These are phyloP conservation scores for Plasmodium chabaudi DNA, from an alignment of 169 alveolate species.

Conservation along the genomic window DNA sequence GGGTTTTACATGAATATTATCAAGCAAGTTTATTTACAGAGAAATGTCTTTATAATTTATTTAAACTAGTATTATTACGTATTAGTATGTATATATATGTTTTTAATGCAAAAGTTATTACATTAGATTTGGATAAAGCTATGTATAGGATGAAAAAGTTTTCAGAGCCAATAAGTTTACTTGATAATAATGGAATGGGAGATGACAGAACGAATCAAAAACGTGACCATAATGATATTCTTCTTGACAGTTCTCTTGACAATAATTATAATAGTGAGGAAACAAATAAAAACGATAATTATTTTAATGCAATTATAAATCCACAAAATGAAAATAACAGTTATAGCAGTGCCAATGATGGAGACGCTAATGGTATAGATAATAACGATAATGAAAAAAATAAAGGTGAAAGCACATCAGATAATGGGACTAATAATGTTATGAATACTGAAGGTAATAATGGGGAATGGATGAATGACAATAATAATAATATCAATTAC, in stretches of 20 bases:
- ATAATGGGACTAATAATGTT: slow-evolving; percentile 28
- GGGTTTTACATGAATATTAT: slow-evolving; percentile 68
- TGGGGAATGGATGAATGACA: not conserved
- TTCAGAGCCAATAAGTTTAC: slow-evolving; percentile 65
- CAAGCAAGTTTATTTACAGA: slow-evolving; percentile 71
- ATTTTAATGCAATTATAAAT: not conserved
- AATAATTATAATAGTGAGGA: not conserved
- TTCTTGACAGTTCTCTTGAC: not conserved
- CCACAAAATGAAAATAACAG: not conserved
- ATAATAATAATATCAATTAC: slow-evolving; percentile 1
- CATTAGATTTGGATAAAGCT: slow-evolving; percentile 70
- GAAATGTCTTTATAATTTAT: slow-evolving; percentile 67
- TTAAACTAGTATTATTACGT: slow-evolving; percentile 62
- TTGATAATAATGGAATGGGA: slow-evolving; percentile 1
- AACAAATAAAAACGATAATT: not conserved
- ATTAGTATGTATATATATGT: slow-evolving; percentile 38
- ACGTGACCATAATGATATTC: not conserved
- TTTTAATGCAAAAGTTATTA: slow-evolving; percentile 27
- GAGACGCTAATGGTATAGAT: not conserved
- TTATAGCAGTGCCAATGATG: not conserved
- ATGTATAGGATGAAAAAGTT: slow-evolving; percentile 72
- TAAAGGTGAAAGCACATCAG: slow-evolving; percentile 21
- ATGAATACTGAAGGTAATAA: slow-evolving; percentile 6
- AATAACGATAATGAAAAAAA: slow-evolving; percentile 1
- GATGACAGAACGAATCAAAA: not conserved